Percentiles rank a stretch among this genome's conserved stretches.
These are phyloP conservation scores for Colletotrichum caudatum DNA, from an alignment of 2,329 filamentous ascomycete species.

Conservation along the genomic window DNA sequence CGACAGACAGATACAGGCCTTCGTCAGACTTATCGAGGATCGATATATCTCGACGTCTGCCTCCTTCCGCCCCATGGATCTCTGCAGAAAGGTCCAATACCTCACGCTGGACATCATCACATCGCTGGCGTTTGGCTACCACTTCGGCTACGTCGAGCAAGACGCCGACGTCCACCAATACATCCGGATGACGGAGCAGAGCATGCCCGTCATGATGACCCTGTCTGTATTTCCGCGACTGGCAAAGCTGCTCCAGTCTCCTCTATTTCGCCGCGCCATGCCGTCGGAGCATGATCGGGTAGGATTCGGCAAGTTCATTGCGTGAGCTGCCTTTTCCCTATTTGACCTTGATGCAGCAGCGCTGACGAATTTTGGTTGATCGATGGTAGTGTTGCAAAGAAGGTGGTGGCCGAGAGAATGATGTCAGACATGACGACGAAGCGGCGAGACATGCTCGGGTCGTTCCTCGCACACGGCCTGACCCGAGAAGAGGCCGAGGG, in stretches of 20 bases:
- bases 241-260: slow-evolving; percentile 56
- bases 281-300: slow-evolving; percentile 55
- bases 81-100: slow-evolving; percentile 62
- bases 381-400: slow-evolving; percentile 43
- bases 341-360: neutral
- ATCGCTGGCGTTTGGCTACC: slow-evolving; percentile 63
- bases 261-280: slow-evolving; percentile 55
- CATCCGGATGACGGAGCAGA: slow-evolving; percentile 57
- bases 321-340: slow-evolving; percentile 38
- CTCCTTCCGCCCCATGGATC: slow-evolving; percentile 59
- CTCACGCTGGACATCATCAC: slow-evolving; percentile 69
- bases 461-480: slow-evolving; percentile 56
- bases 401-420: slow-evolving; percentile 44
- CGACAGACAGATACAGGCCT: slow-evolving; percentile 58
- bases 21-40: slow-evolving; percentile 61
- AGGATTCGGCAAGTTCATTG: slow-evolving; percentile 55
- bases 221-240: slow-evolving; percentile 58
- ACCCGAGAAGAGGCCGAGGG: slow-evolving; percentile 47
- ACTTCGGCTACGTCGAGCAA: slow-evolving; percentile 62
- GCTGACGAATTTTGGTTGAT: slow-evolving; percentile 19
- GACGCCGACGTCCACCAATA: slow-evolving; percentile 63
- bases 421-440: slow-evolving; percentile 38
- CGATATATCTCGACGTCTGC: slow-evolving; percentile 56
- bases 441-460: slow-evolving; percentile 55
- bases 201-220: slow-evolving; percentile 58